A percentile compares a stretch with the other conserved stretches of the same genome.
Conservation (phyloP, 805 yeast species). For the Cyberlindnera sargentensis region DNA sequence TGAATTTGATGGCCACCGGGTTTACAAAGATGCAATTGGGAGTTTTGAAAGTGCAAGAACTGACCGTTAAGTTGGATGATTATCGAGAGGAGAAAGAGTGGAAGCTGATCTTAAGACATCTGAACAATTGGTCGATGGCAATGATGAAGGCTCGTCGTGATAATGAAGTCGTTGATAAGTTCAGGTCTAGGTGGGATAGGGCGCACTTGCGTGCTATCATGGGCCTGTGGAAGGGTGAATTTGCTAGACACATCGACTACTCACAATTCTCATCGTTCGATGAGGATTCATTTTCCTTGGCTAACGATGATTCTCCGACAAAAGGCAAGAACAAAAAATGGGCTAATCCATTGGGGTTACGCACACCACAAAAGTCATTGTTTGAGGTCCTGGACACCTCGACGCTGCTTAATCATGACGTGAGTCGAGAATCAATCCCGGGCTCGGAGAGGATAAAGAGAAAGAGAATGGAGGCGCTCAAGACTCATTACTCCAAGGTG, state of each 20-base stretch:
- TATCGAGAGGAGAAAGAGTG: constrained; percentile 20
- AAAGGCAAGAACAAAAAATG: constrained; percentile 4
- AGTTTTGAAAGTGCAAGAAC: constrained; percentile 9
- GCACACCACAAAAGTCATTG: constrained; percentile 17
- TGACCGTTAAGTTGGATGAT: constrained; percentile 15
- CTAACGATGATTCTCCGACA: constrained; percentile 20
- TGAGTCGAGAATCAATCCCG: constrained; percentile 23
- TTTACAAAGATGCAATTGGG: constrained; percentile 21
- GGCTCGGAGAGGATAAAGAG: constrained; percentile 31
- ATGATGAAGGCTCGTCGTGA: constrained; percentile 28
- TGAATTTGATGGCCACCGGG: constrained; percentile 19
- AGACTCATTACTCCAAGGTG: constrained; percentile 27
- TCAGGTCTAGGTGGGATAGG: constrained; percentile 33
- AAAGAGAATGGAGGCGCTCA: constrained; percentile 30
- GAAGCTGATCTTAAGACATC: constrained; percentile 16
- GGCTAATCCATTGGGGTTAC: constrained; percentile 5
- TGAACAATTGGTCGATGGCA: constrained; percentile 30
- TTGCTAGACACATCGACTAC: not conserved
- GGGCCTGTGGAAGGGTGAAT: constrained; percentile 27
- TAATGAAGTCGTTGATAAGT: constrained; percentile 26
- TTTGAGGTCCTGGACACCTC: constrained; percentile 2
- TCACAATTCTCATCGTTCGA: not conserved
- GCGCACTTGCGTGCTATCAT: constrained; percentile 31
- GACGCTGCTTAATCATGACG: not conserved
- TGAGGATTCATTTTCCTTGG: constrained; percentile 3